Evolutionary conservation across 139 green algal species (phyloP), one percentile per base, ranked within the genome.

Genomic region (Chlamydomonas sp.): DNA sequence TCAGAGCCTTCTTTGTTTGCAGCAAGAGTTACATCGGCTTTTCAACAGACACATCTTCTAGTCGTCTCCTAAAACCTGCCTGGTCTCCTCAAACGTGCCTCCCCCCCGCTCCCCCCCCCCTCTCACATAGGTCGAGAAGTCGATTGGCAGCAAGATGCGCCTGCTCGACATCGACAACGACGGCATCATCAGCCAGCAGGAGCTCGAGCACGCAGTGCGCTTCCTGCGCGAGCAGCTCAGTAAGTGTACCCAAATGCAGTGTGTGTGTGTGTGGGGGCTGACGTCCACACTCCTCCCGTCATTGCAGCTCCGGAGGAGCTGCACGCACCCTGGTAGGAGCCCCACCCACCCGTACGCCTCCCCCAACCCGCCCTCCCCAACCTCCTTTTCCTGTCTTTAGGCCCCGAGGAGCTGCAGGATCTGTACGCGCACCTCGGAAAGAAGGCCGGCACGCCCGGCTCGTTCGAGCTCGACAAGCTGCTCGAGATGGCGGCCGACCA

Each of bases 121-220:
- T n/a, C n/a, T n/a, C n/a, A n/a, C n/a, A n/a, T n/a, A n/a, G 54
- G 54, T 64, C 8, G 87, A 91, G 61, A 31, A 43, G 38, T 72
- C 82, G 22, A 90, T 92, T 58, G 83, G 84, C 33, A 79, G 83
- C 50, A 75, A 69, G 39, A 79, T 95, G 72, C 79, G 88, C 38
- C 71, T 95, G 34, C 62, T 95, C 24, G 89, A 95, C 74, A 49
- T 79, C 16, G 88, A 95, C 74, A 77, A 81, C 29, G 89, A 95
- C 63, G 89, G 76, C 26, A 49, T 85, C 60, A 83, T 92, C 34
- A 84, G 65, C 1, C 16, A 48, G 26, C 62, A 80, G 43, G 88
- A 92, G 84, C 77, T 94, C 65, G 36, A 78, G 57, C 71, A 75
- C 24, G 79, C 88, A 0, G 74, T 91, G 73, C 70, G 69, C 37